These are phyloP conservation scores for Boletus rufocinnamomeus DNA, from an alignment of 768 basidiomycete species.

Conservation along the genomic window DNA sequence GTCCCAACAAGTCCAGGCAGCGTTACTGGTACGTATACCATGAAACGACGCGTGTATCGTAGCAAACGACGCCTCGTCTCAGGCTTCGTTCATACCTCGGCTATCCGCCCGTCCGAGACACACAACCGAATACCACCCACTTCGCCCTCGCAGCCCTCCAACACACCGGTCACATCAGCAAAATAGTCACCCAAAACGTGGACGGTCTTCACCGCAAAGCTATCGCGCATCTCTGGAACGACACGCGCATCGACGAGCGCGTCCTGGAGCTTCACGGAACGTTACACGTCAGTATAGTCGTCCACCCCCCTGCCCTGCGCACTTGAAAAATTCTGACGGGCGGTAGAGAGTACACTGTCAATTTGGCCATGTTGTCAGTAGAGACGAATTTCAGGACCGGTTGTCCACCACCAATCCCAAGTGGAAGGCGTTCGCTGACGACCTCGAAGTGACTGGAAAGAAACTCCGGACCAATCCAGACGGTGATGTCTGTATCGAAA, in stretches of 20 bases:
- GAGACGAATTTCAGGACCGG: conserved; percentile 72
- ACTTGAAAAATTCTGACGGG: conserved; percentile 14
- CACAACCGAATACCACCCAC: conserved; percentile 88
- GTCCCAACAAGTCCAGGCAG: conserved; percentile 49
- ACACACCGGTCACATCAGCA: conserved; percentile 57
- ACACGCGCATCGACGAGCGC: conserved; percentile 36
- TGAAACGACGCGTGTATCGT: background rate
- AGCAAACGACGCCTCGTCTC: background rate
- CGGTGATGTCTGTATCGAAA: conserved; percentile 67
- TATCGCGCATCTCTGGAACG: conserved; percentile 46
- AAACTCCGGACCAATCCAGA: conserved; percentile 87
- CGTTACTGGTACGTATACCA: conserved; percentile 67
- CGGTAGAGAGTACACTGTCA: conserved; percentile 72
- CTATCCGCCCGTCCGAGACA: conserved; percentile 83
- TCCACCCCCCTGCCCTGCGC: background rate
- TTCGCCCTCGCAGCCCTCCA: conserved; percentile 84
- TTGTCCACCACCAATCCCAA: conserved; percentile 73
- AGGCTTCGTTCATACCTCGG: conserved; percentile 78
- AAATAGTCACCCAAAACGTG: conserved; percentile 87
- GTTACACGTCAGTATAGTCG: conserved; percentile 39
- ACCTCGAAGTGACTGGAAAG: conserved; percentile 56
- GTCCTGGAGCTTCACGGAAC: conserved; percentile 91
- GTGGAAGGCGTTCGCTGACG: conserved; percentile 72
- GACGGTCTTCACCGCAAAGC: conserved; percentile 93
- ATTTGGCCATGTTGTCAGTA: conserved; percentile 65